Evolutionary conservation across 495 filamentous ascomycete species (phyloP), one percentile per base, ranked within the genome.

Genomic region (Penicillium crystallinum): DNA sequence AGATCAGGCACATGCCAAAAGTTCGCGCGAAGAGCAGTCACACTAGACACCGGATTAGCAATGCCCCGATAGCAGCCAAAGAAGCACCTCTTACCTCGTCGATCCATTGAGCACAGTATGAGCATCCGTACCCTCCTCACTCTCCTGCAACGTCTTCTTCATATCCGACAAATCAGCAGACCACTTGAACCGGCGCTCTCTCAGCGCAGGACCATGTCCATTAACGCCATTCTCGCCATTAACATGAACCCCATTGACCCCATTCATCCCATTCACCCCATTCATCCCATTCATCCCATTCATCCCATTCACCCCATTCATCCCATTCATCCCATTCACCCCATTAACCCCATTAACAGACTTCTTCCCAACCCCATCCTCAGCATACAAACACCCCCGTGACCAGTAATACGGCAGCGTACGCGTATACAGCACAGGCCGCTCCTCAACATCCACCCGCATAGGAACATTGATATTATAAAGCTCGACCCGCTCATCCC

Each of bases 391-490:
- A 55, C 82, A 87, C 1, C 87, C 90, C n/a, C 70, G 66, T 5
- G 70, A 69, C 93, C 93, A 98, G 62, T 85, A 83, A 64, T 97
- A 97, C 65, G 91, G 88, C 62, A 97, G 60, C 64, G 95, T 84
- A 22, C 76, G 67, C 7, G 93, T 93, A 65, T 81, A 96, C 30
- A 88, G 52, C 2, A 92, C 78, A 53, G 88, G 86, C 4, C 73
- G 70, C 17, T 63, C 57, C 55, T 86, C 81, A 42, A 87, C 78
- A 56, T 88, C 65, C 35, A 40, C 44, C 6, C 70, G 65, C 59
- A 98, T 75, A 9, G 93, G 92, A 15, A 97, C 79, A 65, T 98
- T 98, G 38, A 97, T 77, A 43, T 82, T 84, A 64, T 95, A 97
- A 36, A 98, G 62, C 65, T 95, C 90, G 5, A 89, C 86, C 6